A percentile compares a stretch with the other conserved stretches of the same genome.
phyloP scores from a whole-genome alignment of 169 alveolate genomes.

The Plasmodium gallinaceum region DNA sequence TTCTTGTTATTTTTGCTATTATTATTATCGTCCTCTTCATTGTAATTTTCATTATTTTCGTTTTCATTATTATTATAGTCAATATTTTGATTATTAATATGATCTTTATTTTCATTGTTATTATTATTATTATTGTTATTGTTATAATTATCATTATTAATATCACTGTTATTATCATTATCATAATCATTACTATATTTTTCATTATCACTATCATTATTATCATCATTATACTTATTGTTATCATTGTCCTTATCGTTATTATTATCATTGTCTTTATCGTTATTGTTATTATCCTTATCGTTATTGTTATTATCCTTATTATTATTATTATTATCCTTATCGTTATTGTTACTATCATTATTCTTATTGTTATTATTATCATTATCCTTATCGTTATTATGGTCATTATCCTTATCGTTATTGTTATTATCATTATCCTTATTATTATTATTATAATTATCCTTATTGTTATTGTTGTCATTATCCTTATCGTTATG shows the following conservation, averaged over 20 bases:
- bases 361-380: not conserved
- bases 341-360: not conserved
- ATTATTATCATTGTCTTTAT: slow-evolving; percentile 4
- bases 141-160: not conserved
- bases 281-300: not conserved
- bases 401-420: not conserved
- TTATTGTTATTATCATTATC: not conserved
- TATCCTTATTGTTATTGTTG: not conserved
- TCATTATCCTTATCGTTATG: not conserved
- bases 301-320: slow-evolving; percentile 4
- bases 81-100: not conserved
- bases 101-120: not conserved
- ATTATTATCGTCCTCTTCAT: too few relatives aligned
- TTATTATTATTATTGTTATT: not conserved
- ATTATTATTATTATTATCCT: slow-evolving; percentile 7
- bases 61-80: too few relatives aligned
- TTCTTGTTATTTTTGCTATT: too few relatives aligned
- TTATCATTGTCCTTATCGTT: not conserved
- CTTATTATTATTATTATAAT: not conserved
- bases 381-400: not conserved
- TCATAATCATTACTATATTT: not conserved
- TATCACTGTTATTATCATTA: not conserved
- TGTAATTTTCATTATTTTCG: too few relatives aligned
- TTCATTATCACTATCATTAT: not conserved
- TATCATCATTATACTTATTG: not conserved